These are phyloP conservation scores for Umbelopsis sp. DNA, from an alignment of 192 early-diverging fungal species.

Conservation along the genomic window DNA sequence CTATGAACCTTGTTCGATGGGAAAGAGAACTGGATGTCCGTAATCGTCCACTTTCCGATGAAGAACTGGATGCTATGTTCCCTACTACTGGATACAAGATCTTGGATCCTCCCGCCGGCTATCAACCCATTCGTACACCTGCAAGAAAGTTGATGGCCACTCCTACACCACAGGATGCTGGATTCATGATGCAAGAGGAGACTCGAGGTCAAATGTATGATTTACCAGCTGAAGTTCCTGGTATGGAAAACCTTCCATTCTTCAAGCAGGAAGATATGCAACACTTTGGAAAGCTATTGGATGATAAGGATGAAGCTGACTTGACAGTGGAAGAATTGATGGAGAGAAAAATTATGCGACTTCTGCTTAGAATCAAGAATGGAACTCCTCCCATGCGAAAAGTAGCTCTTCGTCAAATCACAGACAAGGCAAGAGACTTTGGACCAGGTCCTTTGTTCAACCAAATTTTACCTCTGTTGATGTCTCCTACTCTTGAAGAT, in stretches of 20 bases:
- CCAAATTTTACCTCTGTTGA: slow-evolving; percentile 93
- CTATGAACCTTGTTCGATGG: slow-evolving; percentile 68
- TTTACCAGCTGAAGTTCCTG: slow-evolving; percentile 84
- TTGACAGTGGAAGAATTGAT: slow-evolving; percentile 86
- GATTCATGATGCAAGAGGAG: slow-evolving; percentile 91
- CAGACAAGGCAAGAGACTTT: slow-evolving; percentile 93
- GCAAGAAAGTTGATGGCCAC: slow-evolving; percentile 94
- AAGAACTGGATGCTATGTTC: slow-evolving; percentile 94
- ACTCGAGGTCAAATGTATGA: slow-evolving; percentile 60
- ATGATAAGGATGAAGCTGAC: slow-evolving; percentile 80
- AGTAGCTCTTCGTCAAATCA: slow-evolving; percentile 89
- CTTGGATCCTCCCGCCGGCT: slow-evolving; percentile 84
- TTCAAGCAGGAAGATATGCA: slow-evolving; percentile 98
- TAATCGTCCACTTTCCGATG: slow-evolving; percentile 87
- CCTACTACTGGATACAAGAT: slow-evolving; percentile 90
- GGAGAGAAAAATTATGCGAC: slow-evolving; percentile 94
- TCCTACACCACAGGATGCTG: slow-evolving; percentile 82
- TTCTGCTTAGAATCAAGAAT: slow-evolving; percentile 98
- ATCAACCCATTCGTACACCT: slow-evolving; percentile 94
- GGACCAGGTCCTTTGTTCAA: slow-evolving; percentile 94
- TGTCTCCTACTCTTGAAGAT: slow-evolving; percentile 97
- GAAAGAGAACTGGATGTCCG: slow-evolving; percentile 84
- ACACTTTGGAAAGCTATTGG: slow-evolving; percentile 91
- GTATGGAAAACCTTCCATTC: slow-evolving; percentile 83
- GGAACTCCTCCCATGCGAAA: slow-evolving; percentile 95